Conservation (phyloP, 2,329 filamentous ascomycete genomes). For the Exophiala spinifera region DNA sequence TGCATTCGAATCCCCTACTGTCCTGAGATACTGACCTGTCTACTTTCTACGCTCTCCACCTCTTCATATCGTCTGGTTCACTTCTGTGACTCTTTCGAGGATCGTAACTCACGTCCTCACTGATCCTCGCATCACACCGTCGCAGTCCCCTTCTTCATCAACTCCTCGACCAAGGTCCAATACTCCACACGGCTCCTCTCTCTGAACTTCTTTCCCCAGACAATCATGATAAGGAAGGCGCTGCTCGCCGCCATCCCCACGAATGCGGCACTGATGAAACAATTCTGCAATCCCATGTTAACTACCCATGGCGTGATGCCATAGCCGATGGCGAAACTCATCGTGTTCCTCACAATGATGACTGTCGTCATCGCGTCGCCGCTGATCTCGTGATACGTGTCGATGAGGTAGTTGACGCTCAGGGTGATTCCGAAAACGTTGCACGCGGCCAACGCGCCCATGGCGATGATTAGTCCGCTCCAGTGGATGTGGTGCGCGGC, state of each 20-base stretch:
- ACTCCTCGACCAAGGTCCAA: constrained; percentile 35
- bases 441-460: constrained; percentile 47
- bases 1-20: too few relatives aligned
- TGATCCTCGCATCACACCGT: background rate
- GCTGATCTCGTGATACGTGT: constrained; percentile 48
- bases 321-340: constrained; percentile 52
- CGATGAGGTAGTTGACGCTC: constrained; percentile 48
- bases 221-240: background rate
- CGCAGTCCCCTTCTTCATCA: constrained; percentile 11
- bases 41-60: too few relatives aligned
- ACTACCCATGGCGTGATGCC: constrained; percentile 48
- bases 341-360: constrained; percentile 50
- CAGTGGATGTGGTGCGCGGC: constrained; percentile 49
- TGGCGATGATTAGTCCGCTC: constrained; percentile 50
- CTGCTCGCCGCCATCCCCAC: constrained; percentile 36
- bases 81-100: too few relatives aligned
- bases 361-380: constrained; percentile 52
- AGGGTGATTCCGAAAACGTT: constrained; percentile 47
- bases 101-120: too few relatives aligned
- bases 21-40: too few relatives aligned
- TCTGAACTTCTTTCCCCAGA: constrained; percentile 38
- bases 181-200: constrained; percentile 37
- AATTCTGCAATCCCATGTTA: constrained; percentile 38
- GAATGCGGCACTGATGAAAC: constrained; percentile 44
- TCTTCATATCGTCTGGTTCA: too few relatives aligned